Percentiles rank a stretch among this genome's conserved stretches.
Conservation (phyloP, 345 rosid species). For the Erucastrum elatum region DNA sequence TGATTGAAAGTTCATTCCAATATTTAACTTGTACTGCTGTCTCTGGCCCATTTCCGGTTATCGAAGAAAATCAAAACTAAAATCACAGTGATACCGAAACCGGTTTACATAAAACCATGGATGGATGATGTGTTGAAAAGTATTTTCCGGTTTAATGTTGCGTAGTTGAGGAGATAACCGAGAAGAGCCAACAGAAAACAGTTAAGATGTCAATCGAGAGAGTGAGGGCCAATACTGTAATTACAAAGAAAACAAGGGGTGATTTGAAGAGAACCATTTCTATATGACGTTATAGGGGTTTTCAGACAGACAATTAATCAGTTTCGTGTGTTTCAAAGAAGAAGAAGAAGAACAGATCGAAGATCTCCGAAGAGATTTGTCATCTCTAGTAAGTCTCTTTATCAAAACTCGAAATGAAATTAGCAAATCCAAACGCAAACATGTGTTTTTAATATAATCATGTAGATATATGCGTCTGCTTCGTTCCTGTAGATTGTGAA, state of each 20-base stretch:
- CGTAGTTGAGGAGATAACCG: too few species aligned
- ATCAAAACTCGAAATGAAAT: neutral
- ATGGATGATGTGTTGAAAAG: neutral
- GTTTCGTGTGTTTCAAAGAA: constrained; percentile 29
- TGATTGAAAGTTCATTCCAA: constrained; percentile 1
- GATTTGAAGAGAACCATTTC: constrained; percentile 6
- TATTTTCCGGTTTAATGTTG: neutral
- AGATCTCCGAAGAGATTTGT: constrained; percentile 5
- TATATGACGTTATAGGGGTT: constrained; percentile 22
- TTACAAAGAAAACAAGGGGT: neutral
- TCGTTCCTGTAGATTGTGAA: neutral
- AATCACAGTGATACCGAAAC: neutral
- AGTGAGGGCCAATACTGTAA: constrained; percentile 23
- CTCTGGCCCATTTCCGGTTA: neutral
- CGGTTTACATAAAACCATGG: neutral
- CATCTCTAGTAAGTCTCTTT: constrained; percentile 29
- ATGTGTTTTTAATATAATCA: neutral
- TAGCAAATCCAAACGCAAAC: neutral
- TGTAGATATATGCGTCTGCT: neutral
- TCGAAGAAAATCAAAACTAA: neutral
- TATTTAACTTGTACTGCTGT: neutral
- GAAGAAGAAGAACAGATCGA: constrained; percentile 15
- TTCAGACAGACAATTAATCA: constrained; percentile 38
- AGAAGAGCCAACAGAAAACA: constrained; percentile 19
- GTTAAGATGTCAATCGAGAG: constrained; percentile 31